A percentile compares a stretch with the other conserved stretches of the same genome.
Evolutionary conservation across 2,329 filamentous ascomycete genomes (phyloP).

Genomic region (Monosporascus ibericus): DNA sequence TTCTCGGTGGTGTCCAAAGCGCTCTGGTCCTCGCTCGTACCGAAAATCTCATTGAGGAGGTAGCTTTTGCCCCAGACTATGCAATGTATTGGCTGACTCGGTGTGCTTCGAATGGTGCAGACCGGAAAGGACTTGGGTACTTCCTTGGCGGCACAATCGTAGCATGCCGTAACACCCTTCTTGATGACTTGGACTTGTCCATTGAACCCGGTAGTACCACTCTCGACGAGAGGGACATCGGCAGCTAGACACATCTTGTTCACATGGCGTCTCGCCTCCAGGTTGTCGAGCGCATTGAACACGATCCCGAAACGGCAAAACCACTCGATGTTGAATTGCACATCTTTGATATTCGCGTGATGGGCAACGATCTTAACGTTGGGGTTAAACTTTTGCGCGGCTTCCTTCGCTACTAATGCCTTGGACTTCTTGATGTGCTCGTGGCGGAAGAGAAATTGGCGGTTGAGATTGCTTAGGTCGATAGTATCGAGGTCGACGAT

Average conservation of each 20-base stretch:
- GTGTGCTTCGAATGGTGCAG: slow-evolving; percentile 94
- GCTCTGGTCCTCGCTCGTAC: slow-evolving; percentile 79
- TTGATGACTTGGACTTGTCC: slow-evolving; percentile 97
- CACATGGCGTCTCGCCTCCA: slow-evolving; percentile 89
- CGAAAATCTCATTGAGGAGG: slow-evolving; percentile 89
- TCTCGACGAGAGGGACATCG: slow-evolving; percentile 86
- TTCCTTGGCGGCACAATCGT: slow-evolving; percentile 88
- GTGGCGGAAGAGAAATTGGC: slow-evolving; percentile 92
- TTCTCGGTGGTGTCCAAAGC: slow-evolving; percentile 75
- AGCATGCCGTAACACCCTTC: slow-evolving; percentile 87
- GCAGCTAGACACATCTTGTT: slow-evolving; percentile 96
- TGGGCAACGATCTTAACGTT: slow-evolving; percentile 80
- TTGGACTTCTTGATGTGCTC: slow-evolving; percentile 99
- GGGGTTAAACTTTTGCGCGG: slow-evolving; percentile 84
- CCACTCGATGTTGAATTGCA: slow-evolving; percentile 80
- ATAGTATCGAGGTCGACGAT: slow-evolving; percentile 98
- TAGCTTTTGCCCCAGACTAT: slow-evolving; percentile 99
- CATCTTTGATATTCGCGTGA: slow-evolving; percentile 92
- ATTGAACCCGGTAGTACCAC: slow-evolving; percentile 95
- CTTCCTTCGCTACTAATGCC: slow-evolving; percentile 88
- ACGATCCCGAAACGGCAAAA: slow-evolving; percentile 78
- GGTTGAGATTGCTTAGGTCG: slow-evolving; percentile 94
- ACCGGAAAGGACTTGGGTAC: slow-evolving; percentile 90
- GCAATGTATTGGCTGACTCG: slow-evolving; percentile 94
- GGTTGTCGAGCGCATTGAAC: slow-evolving; percentile 95